Base-by-base conservation (phyloP, 805 yeast genomes). In the Myxozyma neglecta region DNA sequence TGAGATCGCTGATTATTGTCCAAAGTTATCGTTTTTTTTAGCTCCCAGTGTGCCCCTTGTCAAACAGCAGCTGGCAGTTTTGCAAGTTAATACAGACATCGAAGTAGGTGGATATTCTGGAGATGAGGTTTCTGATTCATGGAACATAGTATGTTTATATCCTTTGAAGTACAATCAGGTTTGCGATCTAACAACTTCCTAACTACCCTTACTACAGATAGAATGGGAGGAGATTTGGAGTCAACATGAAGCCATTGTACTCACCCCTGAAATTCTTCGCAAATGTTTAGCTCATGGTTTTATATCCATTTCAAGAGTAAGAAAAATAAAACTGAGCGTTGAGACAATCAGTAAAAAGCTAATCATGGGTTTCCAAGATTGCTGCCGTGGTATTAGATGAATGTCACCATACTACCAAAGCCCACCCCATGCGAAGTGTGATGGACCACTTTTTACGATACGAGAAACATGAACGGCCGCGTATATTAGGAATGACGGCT, bases 391-490 rank as follows among this genome's bases (percentile, higher is more conserved):
- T 57, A 11, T 61, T 61, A n/a, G 64, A 61, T 37, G 64, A 61
- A 57, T 61, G 64, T 45, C 64, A 61, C 36, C 64, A 57, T 48
- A 52, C 61, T 10, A 61, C 46, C 16, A 43, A 39, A 35, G 37
- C 40, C 10, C 56, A 61, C 29, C 57, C 54, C 9, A 53, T 52
- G 20, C 32, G 16, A 9, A 53, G 64, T 2, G 43, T 61, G 34
- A 52, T 61, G 64, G 48, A 44, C 11, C 29, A 44, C 18, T 44
- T 39, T 13, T 6, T 39, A 13, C 42, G 42, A 39, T 13, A 39
- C 6, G 42, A n/a, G 6, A n/a, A n/a, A 39, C 4, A 39, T 6
- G 3, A 6, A 3, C 13, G 16, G 16, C 42, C 42, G 13, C 13
- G 42, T 13, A 6, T 39, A 39, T 39, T 39, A 13, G 42, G 42